Base-by-base conservation (phyloP, 805 yeast species). In the Candida methanosorbosa region DNA sequence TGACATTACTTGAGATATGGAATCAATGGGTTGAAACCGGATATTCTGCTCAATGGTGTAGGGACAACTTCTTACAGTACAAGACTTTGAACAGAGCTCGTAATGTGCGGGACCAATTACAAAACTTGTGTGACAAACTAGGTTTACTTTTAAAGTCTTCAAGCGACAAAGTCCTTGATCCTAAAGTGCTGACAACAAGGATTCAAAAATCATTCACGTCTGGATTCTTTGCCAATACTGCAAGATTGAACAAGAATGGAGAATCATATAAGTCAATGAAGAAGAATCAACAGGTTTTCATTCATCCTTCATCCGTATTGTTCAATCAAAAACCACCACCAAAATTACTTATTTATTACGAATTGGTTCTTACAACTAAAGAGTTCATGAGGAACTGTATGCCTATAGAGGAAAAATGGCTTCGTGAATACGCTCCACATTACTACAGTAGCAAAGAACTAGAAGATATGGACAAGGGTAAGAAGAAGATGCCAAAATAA, bases 301-400 rank as follows among this genome's bases (percentile, higher is more conserved):
- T 90, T 22, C 98, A 90, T 48, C 98, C 98, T 0, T 80, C 95
- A 0, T 82, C 95, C 0, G 73, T 78, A 0, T 51, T 90, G 21
- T 75, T 72, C 47, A 62, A 66, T 11, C 59, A 62, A 11, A 78
- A 75, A 38, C 94, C 92, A 16, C 88, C 87, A 0, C 80, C 88
- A 3, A 80, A 74, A 42, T 63, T 74, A 35, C 64, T 92, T 5
- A 62, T 90, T 13, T 92, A 85, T 53, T 86, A 87, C 48, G 94
- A 90, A 40, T 61, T 90, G 46, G 81, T 90, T 33, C 57, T 82
- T 32, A 90, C 98, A 0, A 72, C 86, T 18, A 84, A 80, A 52
- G 97, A 88, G 59, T 90, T 77, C 56, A 84, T 92, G 86, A 69
- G 88, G 38, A 80, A 80, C 44, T 78, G 87, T 48, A 72, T 83